Conservation (phyloP, 192 early-diverging fungal genomes). For the Coemansia aciculifera region DNA sequence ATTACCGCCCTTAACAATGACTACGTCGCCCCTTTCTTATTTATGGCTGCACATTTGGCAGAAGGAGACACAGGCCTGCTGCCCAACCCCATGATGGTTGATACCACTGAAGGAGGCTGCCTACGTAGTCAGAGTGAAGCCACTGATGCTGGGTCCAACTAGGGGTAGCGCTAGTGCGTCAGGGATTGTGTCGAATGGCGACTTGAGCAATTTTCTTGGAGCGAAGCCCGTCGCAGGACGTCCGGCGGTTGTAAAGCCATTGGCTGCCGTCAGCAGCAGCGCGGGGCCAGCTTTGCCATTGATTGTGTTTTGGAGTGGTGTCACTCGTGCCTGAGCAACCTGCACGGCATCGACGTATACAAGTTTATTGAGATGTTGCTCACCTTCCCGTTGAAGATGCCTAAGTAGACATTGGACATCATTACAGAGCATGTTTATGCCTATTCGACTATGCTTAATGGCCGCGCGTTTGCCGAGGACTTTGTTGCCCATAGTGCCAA, state of each 20-base stretch:
- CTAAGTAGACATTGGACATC: conserved; percentile 66
- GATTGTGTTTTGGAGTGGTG: conserved; percentile 76
- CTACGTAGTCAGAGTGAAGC: not conserved
- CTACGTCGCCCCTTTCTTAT: not conserved
- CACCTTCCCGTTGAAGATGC: conserved; percentile 67
- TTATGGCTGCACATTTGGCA: not conserved
- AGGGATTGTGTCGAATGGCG: not conserved
- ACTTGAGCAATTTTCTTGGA: not conserved
- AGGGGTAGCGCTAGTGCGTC: not conserved
- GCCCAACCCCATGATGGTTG: no score
- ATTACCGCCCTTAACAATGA: no score
- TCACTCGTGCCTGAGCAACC: conserved; percentile 60
- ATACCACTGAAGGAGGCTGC: no score
- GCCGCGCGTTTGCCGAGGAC: conserved; percentile 77
- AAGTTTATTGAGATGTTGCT: conserved; percentile 79
- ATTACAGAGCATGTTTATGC: conserved; percentile 76
- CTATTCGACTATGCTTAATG: conserved; percentile 67
- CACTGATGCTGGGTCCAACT: not conserved
- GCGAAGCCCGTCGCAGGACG: not conserved
- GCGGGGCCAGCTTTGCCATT: conserved; percentile 36
- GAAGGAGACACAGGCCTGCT: not conserved
- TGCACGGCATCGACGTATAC: conserved; percentile 61
- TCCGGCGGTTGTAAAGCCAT: conserved; percentile 8
- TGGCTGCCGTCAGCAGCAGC: conserved; percentile 14
- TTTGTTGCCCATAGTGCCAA: conserved; percentile 73